Evolutionary conservation across 805 yeast species (phyloP), one percentile per base, ranked within the genome.

Genomic region (Debaryomyces prosopidis): DNA sequence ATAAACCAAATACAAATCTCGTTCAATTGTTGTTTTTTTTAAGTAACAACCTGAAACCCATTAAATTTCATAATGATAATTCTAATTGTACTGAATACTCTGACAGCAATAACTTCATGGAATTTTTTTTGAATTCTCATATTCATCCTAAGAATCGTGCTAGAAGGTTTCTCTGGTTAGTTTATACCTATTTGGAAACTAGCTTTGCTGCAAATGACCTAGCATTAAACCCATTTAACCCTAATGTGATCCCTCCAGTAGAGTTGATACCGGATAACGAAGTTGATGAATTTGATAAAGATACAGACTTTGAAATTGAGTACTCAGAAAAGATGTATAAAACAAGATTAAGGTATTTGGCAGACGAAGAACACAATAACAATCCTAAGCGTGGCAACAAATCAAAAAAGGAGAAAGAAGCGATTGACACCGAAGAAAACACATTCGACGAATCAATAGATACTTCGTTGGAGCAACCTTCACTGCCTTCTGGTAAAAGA

Each of bases 131-230:
- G 63, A 79, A 82, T 51, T 65, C 82, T 1, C 68, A 72, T 3
- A 76, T 81, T 34, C 77, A 82, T 44, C 87, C 96, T 3, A 62
- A 60, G 19, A 82, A 81, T 46, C 77, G 96, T 49, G 89, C 89
- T 1, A 68, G 76, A 43, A 74, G 94, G 32, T 83, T 92, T 51
- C 63, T 92, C 48, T 92, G 97, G 97, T 67, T 92, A 31, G 57
- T 89, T 36, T 91, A 89, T 53, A 78, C 88, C 1, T 88, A 85
- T 57, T 68, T 87, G 51, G 97, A 92, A 59, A 87, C 96, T 0
- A 76, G 79, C 47, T 71, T 87, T 50, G 61, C 76, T 1, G 68
- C 73, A 1, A 82, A 75, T 20, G 79, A 77, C 45, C 55, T 85
- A 12, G 62, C 57, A 0, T 43, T 49, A 5, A 85, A 85, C 53